phyloP scores from a whole-genome alignment of 371 early-diverging fungal species.

The Mucor indicus region DNA sequence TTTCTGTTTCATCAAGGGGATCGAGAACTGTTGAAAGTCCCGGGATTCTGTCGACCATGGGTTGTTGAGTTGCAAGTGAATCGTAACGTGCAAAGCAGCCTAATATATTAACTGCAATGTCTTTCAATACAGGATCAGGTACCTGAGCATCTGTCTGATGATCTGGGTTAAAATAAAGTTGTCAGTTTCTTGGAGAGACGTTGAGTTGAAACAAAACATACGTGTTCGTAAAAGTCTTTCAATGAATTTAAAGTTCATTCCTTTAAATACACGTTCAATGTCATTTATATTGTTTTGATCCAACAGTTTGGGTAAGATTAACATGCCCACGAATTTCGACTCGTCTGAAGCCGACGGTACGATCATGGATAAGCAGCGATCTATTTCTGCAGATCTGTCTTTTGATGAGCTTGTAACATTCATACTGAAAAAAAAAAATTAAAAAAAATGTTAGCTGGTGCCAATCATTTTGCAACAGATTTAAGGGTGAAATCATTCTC shows the following conservation, averaged over 20 bases:
- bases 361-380: conserved; percentile 46
- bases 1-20: conserved; percentile 29
- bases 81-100: conserved; percentile 42
- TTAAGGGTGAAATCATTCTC: too few relatives aligned
- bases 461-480: too few relatives aligned
- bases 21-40: conserved; percentile 33
- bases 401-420: conserved; percentile 20
- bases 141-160: conserved; percentile 24
- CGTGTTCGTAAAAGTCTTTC: conserved; percentile 44
- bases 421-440: neutral
- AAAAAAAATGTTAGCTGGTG: neutral
- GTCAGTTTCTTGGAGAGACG: too few relatives aligned
- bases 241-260: conserved; percentile 52
- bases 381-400: conserved; percentile 43
- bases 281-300: conserved; percentile 31
- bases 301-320: conserved; percentile 47
- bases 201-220: conserved; percentile 18
- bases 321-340: conserved; percentile 52
- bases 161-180: neutral
- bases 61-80: conserved; percentile 21
- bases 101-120: conserved; percentile 47
- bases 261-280: conserved; percentile 39
- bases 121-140: conserved; percentile 37
- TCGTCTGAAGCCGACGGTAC: conserved; percentile 45
- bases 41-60: conserved; percentile 41